Percentiles rank a stretch among this genome's conserved stretches.
Conservation (phyloP, 192 early-diverging fungal species). For the Coemansia erecta region DNA sequence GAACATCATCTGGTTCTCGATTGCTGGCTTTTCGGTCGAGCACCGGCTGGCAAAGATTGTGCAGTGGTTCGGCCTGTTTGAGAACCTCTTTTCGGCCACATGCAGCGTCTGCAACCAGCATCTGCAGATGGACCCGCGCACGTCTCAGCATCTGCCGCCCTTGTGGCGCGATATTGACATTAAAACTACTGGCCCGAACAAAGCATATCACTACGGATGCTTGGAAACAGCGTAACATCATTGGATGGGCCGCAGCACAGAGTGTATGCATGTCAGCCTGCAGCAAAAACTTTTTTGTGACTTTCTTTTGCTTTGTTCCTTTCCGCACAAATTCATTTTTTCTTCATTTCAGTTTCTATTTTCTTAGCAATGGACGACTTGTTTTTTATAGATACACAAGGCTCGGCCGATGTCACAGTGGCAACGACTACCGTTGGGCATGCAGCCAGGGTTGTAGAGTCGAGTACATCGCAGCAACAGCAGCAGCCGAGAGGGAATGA, state of each 20-base stretch:
- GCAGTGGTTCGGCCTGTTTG: slow-evolving; percentile 49
- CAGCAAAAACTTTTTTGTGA: neutral
- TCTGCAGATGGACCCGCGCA: slow-evolving; percentile 49
- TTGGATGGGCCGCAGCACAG: neutral
- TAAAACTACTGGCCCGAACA: slow-evolving; percentile 23
- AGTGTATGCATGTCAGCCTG: too few relatives aligned
- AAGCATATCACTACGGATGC: slow-evolving; percentile 45
- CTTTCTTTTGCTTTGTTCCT: neutral
- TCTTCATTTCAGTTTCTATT: neutral
- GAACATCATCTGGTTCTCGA: slow-evolving; percentile 48
- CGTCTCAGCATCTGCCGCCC: slow-evolving; percentile 47
- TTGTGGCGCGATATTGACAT: slow-evolving; percentile 44
- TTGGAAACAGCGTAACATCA: slow-evolving; percentile 18
- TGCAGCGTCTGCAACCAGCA: slow-evolving; percentile 43
- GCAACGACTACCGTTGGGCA: slow-evolving; percentile 6
- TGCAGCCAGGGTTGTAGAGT: slow-evolving; percentile 15
- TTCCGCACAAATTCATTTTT: neutral
- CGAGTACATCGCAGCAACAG: slow-evolving; percentile 6
- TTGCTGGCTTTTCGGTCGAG: slow-evolving; percentile 46
- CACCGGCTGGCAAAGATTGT: slow-evolving; percentile 42
- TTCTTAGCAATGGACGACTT: slow-evolving; percentile 29
- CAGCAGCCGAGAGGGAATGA: neutral
- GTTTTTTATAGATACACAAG: slow-evolving; percentile 44
- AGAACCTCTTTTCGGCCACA: slow-evolving; percentile 44
- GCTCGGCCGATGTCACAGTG: slow-evolving; percentile 3